Evolutionary conservation across 306 rosid species (phyloP).

Genomic region (Chamaecrista fasciculata): DNA sequence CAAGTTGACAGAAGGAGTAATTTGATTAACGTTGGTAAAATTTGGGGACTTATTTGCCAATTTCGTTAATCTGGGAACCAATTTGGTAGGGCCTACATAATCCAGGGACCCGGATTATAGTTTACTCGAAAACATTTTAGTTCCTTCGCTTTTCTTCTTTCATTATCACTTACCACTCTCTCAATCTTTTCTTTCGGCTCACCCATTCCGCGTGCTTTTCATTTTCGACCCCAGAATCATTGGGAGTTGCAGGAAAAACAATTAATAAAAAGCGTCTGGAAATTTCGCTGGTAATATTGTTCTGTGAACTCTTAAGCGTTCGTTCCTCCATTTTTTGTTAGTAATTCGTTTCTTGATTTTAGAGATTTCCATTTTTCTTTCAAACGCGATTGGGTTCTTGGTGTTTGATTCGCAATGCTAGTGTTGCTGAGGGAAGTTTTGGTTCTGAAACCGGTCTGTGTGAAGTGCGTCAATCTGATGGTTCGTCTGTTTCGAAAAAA

Average conservation of each 20-base stretch:
- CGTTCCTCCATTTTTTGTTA: not conserved
- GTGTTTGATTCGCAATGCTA: constrained; percentile 22
- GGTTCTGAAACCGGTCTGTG: not conserved
- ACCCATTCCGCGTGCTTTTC: not conserved
- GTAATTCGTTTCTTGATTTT: not conserved
- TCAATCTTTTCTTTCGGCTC: not conserved
- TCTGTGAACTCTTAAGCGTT: not conserved
- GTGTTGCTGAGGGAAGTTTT: not conserved
- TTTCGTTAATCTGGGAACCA: too few species aligned
- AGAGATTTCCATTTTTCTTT: not conserved
- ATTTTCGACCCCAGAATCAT: not conserved
- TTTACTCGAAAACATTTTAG: too few species aligned
- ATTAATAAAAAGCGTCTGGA: not conserved
- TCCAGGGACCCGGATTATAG: too few species aligned
- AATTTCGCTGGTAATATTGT: not conserved
- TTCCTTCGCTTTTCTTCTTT: not conserved
- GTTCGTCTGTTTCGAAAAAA: not conserved
- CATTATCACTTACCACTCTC: not conserved
- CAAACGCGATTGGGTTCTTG: not conserved
- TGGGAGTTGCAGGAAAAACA: not conserved
- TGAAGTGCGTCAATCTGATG: not conserved
- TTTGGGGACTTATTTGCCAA: too few species aligned
- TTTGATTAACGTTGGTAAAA: too few species aligned
- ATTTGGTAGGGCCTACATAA: too few species aligned
- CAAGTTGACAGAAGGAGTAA: too few species aligned